Base-by-base conservation (phyloP, 2,329 filamentous ascomycete genomes). In the Sphaerulina vaccinii region DNA sequence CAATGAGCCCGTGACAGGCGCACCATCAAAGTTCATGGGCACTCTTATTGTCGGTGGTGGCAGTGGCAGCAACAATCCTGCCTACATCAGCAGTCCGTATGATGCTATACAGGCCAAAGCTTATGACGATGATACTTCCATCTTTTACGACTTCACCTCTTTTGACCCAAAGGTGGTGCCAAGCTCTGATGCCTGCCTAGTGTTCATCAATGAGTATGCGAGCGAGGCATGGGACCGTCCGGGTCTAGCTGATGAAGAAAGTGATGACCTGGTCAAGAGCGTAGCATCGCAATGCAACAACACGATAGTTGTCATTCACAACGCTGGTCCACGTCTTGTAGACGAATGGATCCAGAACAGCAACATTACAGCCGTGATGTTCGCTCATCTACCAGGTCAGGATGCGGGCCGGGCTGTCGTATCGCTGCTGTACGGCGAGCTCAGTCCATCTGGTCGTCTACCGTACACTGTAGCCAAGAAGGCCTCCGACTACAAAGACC, bases 241-340 rank as follows among this genome's bases (percentile, higher is more conserved):
- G 1, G 62, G 55, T 8, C 62, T 75, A 0, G 60, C 65, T 1
- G 70, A 75, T 45, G 46, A 61, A 1, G 63, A 66, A 6, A 83
- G 80, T 1, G 83, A 87, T 56, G 69, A 67, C 0, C 69, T 86
- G 0, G 75, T 86, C 37, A 69, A 69, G 1, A 75, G 79, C 39
- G 81, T 87, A 0, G 83, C 84, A 0, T 68, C 72, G 6, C 72
- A 74, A 18, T 87, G 83, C 67, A 74, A 72, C 56, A 85, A 82
- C 54, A 86, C 84, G 1, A 74, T 87, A 15, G 84, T 86, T 0
- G 72, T 85, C 1, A 73, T 86, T 4, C 83, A 87, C 66, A 86
- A 84, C 36, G 81, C 82, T 1, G 84, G 84, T 0, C 72, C 79
- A 8, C 75, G 83, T 1, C 66, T 84, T 0, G 78, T 86, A 0